A percentile compares a stretch with the other conserved stretches of the same genome.
These are phyloP conservation scores for Acanthamoeba lenticulata DNA, from an alignment of 208 protist species.

Conservation along the genomic window DNA sequence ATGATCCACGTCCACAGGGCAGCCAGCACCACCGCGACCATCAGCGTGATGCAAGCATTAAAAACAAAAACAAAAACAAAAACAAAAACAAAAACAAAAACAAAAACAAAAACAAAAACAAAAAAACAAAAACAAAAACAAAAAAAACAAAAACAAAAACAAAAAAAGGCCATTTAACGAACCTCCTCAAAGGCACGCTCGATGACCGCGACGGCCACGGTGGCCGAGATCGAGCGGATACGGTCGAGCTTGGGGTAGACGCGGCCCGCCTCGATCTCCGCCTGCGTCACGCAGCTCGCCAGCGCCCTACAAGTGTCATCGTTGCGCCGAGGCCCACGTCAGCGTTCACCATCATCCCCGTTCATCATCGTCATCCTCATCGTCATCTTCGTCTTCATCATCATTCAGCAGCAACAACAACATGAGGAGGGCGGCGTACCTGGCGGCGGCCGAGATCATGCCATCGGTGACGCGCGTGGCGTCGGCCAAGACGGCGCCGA, in stretches of 20 bases:
- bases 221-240: constrained; percentile 77
- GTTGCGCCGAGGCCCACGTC: too few species aligned
- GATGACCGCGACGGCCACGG: constrained; percentile 72
- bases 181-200: constrained; percentile 78
- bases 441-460: constrained; percentile 90
- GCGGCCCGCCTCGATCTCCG: constrained; percentile 64
- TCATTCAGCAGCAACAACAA: neutral
- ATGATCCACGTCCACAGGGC: neutral
- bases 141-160: neutral
- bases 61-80: neutral
- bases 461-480: constrained; percentile 91
- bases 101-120: neutral
- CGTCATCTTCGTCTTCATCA: neutral
- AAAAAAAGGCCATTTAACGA: neutral
- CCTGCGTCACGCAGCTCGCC: constrained; percentile 34
- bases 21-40: too few species aligned
- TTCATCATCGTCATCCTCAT: too few species aligned
- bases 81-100: neutral
- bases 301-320: neutral
- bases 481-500: constrained; percentile 84
- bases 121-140: neutral
- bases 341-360: too few species aligned
- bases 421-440: constrained; percentile 82
- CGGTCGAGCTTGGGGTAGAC: constrained; percentile 74
- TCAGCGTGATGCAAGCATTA: neutral